These are phyloP conservation scores for Tetrapisispora iriomotensis DNA, from an alignment of 805 yeast species.

Conservation along the genomic window DNA sequence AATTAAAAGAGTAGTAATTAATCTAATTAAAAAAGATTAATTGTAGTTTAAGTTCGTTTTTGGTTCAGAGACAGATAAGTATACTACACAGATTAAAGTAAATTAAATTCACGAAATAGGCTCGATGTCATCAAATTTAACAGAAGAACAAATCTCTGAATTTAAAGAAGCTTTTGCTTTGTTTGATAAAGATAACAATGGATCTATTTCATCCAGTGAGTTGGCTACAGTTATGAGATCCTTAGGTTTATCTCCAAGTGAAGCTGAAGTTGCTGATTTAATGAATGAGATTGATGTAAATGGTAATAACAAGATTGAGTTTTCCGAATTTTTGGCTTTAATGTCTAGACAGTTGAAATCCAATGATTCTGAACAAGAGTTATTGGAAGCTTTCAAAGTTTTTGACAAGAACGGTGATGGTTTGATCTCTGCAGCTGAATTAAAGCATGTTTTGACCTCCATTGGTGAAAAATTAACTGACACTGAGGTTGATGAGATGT, in stretches of 20 bases:
- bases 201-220: conserved; percentile 91
- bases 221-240: conserved; percentile 98
- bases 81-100: conserved; percentile 39
- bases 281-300: conserved; percentile 95
- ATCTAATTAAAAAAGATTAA: too few species aligned
- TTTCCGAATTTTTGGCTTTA: conserved; percentile 72
- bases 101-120: conserved; percentile 73
- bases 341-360: conserved; percentile 93
- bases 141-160: conserved; percentile 93
- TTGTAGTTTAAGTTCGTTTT: too few species aligned
- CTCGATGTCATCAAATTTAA: conserved; percentile 48
- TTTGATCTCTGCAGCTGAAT: conserved; percentile 89
- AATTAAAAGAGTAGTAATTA: too few species aligned
- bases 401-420: conserved; percentile 97
- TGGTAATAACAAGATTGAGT: conserved; percentile 83
- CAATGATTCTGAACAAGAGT: conserved; percentile 93
- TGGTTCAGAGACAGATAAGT: not conserved
- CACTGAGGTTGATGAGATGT: conserved; percentile 95
- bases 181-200: conserved; percentile 94
- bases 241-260: conserved; percentile 95
- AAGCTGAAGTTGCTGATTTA: conserved; percentile 91
- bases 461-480: conserved; percentile 96
- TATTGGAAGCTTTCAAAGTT: conserved; percentile 95
- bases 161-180: conserved; percentile 96
- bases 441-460: conserved; percentile 92